Evolutionary conservation across 129 eudicot genomes (phyloP), one percentile per base, ranked within the genome.

Genomic region (Daucus carota): DNA sequence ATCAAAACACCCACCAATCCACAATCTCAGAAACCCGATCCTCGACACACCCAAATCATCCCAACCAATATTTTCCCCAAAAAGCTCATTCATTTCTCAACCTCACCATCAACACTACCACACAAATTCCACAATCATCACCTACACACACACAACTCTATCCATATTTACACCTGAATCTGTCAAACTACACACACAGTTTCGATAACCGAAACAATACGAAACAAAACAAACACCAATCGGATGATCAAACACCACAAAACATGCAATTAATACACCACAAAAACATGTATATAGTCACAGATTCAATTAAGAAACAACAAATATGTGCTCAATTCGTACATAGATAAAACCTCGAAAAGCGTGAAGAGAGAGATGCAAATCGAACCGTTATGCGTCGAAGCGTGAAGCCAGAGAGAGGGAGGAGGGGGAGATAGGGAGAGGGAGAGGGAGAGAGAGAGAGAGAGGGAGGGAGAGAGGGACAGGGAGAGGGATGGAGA

Each of bases 211-310:
- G 40, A 74, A 71, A n/a, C n/a, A n/a, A n/a, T 70, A 47, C 46
- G 0, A 41, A 60, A 29, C 75, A 6, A 73, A 33, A 63, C 45
- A 28, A 41, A 32, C 57, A 84, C 73, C 47, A 75, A 81, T 68
- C 29, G n/a, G 72, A 76, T 76, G 81, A 81, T 81, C 83, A 73
- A 75, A 72, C 80, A 73, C 10, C 38, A 44, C 8, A 44, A 47
- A n/a, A 38, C 44, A 60, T 36, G 40, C 43, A 73, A 79, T 26
- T 78, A 63, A 28, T 60, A 17, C 36, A 79, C 63, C 59, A 33
- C 38, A 76, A 62, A n/a, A 26, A 12, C 36, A 73, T 32, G 29
- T 74, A 81, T 65, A 72, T 22, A 29, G 32, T 33, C 81, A 75
- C 75, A 68, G 36, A 68, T 20, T 60, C 34, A 73, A 57, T 57